Evolutionary conservation across 1,139 yeast genomes (phyloP), one percentile per base, ranked within the genome.

Genomic region (Yamadazyma atmosphaerica): DNA sequence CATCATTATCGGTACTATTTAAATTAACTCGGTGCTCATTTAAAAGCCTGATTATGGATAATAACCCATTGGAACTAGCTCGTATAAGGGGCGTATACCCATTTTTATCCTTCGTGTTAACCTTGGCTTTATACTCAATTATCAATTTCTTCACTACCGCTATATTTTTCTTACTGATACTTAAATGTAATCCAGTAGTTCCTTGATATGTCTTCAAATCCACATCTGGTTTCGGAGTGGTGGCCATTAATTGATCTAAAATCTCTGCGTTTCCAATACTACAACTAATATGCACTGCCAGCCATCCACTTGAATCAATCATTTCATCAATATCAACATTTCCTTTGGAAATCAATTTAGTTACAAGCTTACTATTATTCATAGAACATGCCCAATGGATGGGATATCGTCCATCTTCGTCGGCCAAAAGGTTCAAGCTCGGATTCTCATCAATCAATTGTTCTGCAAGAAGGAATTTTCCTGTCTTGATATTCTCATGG

Each of bases 341-440:
- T 12, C 29, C 28, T 14, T 45, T 49, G n/a, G 33, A 23, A 4
- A 33, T 19, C 3, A 49, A 32, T 11, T 19, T 26, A 30, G 54
- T 51, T 1, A 80, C 82, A 19, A 85, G 66, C 23, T 77, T 81
- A 9, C 61, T 51, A 44, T 82, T 73, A 39, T 81, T 77, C 49
- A 72, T 71, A 1, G 95, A 80, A 26, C 83, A 79, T 0, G 97
- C 96, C 97, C 97, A 90, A 56, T 87, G 95, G 36, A 90, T 64
- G 3, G 96, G 86, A 2, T 86, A 82, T 45, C 98, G 73, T 3
- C 82, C 85, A 55, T 89, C 97, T 5, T 71, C 75, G 55, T 90
- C 97, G 45, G 62, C 65, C 13, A 52, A 38, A 3, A 72, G 48
- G 2, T 75, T 74, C 10, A 66, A 49, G 19, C 65, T 61, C 6